Base-by-base conservation (phyloP, 768 basidiomycete species). In the Symmetrospora coprosmae region DNA sequence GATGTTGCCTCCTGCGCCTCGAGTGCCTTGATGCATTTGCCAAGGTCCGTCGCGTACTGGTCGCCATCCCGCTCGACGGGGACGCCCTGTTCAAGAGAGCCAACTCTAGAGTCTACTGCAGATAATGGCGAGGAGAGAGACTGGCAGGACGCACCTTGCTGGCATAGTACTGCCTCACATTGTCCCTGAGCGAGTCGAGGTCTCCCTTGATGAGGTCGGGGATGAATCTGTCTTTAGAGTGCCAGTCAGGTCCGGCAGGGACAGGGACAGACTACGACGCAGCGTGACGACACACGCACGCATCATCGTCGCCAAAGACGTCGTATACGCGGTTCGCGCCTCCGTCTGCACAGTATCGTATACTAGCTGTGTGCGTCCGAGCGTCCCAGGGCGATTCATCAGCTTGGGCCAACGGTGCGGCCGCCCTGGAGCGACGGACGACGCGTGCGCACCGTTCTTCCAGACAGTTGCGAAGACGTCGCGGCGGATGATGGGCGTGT, bases 201-300 rank as follows among this genome's bases (percentile, higher is more conserved):
- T 99, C 94, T 27, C 92, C 94, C 72, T 87, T 91, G 68, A 99
- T 84, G 21, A 92, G 71, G 70, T 90, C 79, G 0, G 94, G 94
- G 4, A 83, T 69, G 70, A 79, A 88, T 17, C 86, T 87, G 59
- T n/a, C 50, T 23, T 9, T 2, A 30, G 41, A 50, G 48, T 6
- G 19, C 28, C 16, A 39, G 39, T 28, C 17, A 39, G 45, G 11
- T 46, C 45, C 11, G 38, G 31, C 16, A 45, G 40, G 9, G 30
- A 34, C 16, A 23, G 30, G 7, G 8, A 40, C 27, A 61, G 37
- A n/a, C 11, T 4, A 37, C 8, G 23, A 19, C 21, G 25, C 14
- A 40, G 19, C n/a, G n/a, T n/a, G n/a, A n/a, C n/a, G n/a, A n/a
- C n/a, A 9, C 27, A 7, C 21, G 11, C 21, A 47, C 28, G 9